A percentile compares a stretch with the other conserved stretches of the same genome.
Evolutionary conservation across 805 yeast genomes (phyloP).

Genomic region (Saturnispora dispora): DNA sequence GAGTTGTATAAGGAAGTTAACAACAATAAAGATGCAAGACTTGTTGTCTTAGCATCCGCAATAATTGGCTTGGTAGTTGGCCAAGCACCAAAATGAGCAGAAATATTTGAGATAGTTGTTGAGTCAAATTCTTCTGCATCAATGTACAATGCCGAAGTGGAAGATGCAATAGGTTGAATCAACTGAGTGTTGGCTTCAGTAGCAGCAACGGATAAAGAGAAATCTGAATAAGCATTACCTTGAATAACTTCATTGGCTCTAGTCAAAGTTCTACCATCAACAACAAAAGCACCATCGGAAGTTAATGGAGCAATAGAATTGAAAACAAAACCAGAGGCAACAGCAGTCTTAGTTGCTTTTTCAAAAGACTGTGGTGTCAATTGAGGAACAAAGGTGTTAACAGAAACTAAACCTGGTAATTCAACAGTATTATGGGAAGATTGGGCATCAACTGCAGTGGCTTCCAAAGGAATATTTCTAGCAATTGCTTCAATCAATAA

Average conservation of each 20-base stretch:
- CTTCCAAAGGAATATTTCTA: slow-evolving; percentile 57
- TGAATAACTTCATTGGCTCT: slow-evolving; percentile 48
- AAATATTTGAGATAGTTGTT: slow-evolving; percentile 65
- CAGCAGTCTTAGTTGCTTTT: slow-evolving; percentile 57
- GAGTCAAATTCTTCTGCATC: slow-evolving; percentile 67
- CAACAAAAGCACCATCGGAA: slow-evolving; percentile 49
- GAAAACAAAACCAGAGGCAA: slow-evolving; percentile 84
- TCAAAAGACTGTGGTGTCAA: slow-evolving; percentile 51
- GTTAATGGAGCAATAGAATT: slow-evolving; percentile 72
- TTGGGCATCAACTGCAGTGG: slow-evolving; percentile 76
- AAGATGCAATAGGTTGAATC: slow-evolving; percentile 50
- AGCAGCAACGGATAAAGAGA: slow-evolving; percentile 75
- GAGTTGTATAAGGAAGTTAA: slow-evolving; percentile 82
- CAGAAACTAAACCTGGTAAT: slow-evolving; percentile 80
- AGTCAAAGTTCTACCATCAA: slow-evolving; percentile 55
- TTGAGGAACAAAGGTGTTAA: slow-evolving; percentile 70
- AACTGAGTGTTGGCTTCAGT: slow-evolving; percentile 56
- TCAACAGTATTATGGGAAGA: slow-evolving; percentile 76
- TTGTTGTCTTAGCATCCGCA: slow-evolving; percentile 88
- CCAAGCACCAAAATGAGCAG: slow-evolving; percentile 77
- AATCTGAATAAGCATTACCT: slow-evolving; percentile 71
- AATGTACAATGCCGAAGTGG: slow-evolving; percentile 72
- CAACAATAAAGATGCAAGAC: slow-evolving; percentile 83
- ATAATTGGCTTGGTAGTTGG: slow-evolving; percentile 75
- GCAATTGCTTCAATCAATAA: slow-evolving; percentile 89